Evolutionary conservation across 176 grass and related monocot species (phyloP).

Genomic region (Pontederia crassipes): DNA sequence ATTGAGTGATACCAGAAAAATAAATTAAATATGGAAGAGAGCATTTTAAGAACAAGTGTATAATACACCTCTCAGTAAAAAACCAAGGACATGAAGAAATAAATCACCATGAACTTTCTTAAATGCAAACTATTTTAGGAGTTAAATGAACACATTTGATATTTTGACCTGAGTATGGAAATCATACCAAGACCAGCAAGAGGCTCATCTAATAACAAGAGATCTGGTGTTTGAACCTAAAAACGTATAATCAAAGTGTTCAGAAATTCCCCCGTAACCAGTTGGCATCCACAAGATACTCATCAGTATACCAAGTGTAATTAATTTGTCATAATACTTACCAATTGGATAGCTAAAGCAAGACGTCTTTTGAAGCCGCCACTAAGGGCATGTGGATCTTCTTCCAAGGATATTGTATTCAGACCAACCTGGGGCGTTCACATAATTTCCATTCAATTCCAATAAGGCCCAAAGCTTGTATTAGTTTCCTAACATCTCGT

Average conservation of each 20-base stretch:
- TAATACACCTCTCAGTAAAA: no score
- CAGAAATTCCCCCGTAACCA: neutral
- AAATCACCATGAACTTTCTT: no score
- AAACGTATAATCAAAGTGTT: slow-evolving; percentile 12
- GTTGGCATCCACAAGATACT: neutral
- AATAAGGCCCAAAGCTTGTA: no score
- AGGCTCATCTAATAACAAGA: slow-evolving; percentile 84
- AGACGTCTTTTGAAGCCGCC: slow-evolving; percentile 80
- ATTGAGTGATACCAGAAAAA: neutral
- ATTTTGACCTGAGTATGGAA: neutral
- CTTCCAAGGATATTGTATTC: slow-evolving; percentile 61
- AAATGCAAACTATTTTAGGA: neutral
- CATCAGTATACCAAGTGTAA: neutral
- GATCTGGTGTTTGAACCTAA: slow-evolving; percentile 83
- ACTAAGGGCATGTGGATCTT: slow-evolving; percentile 65
- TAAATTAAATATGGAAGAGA: neutral
- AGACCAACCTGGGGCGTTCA: slow-evolving; percentile 51
- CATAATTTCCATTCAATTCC: neutral
- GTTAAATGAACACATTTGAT: neutral
- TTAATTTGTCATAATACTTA: slow-evolving; percentile 17
- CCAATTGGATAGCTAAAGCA: slow-evolving; percentile 84
- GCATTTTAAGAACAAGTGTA: neutral
- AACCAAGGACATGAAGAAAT: no score
- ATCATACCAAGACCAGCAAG: slow-evolving; percentile 68
- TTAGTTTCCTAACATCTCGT: no score